phyloP scores from a whole-genome alignment of 306 rosid species.

The Cicer cuneatum region DNA sequence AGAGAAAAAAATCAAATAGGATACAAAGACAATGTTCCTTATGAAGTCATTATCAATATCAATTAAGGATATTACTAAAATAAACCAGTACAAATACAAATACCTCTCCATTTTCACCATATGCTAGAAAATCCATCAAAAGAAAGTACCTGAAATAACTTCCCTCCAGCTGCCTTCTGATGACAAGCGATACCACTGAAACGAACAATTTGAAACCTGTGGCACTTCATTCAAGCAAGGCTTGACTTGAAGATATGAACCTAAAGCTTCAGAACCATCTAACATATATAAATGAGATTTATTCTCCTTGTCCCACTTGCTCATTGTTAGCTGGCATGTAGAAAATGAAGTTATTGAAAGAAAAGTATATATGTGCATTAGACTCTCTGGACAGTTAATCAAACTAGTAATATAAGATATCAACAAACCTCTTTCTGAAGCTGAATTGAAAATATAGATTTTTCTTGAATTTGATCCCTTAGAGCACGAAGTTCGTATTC shows the following conservation, averaged over 20 bases:
- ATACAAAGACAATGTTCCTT: too few species aligned
- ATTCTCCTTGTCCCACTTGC: slow-evolving; percentile 81
- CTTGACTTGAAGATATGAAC: slow-evolving; percentile 67
- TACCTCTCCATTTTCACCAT: slow-evolving; percentile 29
- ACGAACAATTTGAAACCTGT: slow-evolving; percentile 68
- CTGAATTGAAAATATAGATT: slow-evolving; percentile 70
- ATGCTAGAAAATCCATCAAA: slow-evolving; percentile 28
- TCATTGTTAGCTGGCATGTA: slow-evolving; percentile 73
- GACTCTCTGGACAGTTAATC: neutral
- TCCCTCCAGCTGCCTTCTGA: slow-evolving; percentile 86
- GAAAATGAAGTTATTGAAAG: slow-evolving; percentile 43
- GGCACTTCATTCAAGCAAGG: slow-evolving; percentile 69
- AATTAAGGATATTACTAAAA: slow-evolving; percentile 9
- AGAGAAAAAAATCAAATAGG: neutral
- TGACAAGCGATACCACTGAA: slow-evolving; percentile 94
- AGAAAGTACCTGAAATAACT: slow-evolving; percentile 72
- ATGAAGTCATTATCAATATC: slow-evolving; percentile 32
- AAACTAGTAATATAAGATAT: slow-evolving; percentile 37
- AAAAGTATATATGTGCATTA: slow-evolving; percentile 1
- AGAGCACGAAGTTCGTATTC: slow-evolving; percentile 88
- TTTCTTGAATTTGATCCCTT: slow-evolving; percentile 88
- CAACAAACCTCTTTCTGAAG: slow-evolving; percentile 91
- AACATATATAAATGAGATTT: slow-evolving; percentile 56
- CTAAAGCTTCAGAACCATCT: slow-evolving; percentile 82
- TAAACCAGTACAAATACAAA: slow-evolving; percentile 12